Conservation (phyloP, 2,329 filamentous ascomycete genomes). For the Botrytis deweyae region DNA sequence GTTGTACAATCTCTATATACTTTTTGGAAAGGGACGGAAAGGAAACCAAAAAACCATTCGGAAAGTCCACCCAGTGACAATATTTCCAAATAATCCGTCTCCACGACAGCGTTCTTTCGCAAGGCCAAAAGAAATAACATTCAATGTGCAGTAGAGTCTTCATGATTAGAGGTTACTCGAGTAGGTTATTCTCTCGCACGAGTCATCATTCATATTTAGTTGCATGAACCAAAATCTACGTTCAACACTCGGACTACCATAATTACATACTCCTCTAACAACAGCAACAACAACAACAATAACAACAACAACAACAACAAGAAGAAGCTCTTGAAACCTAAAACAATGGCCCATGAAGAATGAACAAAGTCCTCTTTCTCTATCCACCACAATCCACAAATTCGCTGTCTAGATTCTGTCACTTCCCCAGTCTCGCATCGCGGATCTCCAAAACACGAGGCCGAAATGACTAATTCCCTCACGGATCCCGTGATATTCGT, state of each 20-base stretch:
- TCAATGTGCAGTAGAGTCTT: not conserved
- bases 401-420: not conserved
- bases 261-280: not conserved
- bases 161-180: not conserved
- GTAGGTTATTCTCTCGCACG: not conserved
- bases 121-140: not conserved
- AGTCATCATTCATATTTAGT: not conserved
- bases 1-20: not conserved
- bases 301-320: not conserved
- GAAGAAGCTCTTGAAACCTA: not conserved
- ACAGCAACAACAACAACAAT: not conserved
- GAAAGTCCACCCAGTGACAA: not conserved
- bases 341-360: not conserved
- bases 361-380: not conserved
- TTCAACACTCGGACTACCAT: not conserved
- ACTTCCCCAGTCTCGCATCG: not conserved
- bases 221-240: not conserved
- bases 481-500: constrained; percentile 12
- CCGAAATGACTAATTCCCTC: not conserved
- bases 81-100: not conserved
- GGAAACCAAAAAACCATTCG: not conserved
- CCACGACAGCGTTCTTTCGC: not conserved
- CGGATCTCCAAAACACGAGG: not conserved
- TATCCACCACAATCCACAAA: constrained; percentile 1
- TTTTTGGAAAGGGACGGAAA: too few relatives aligned